These are phyloP conservation scores for Melaleuca alternifolia DNA, from an alignment of 345 rosid species.

Conservation along the genomic window DNA sequence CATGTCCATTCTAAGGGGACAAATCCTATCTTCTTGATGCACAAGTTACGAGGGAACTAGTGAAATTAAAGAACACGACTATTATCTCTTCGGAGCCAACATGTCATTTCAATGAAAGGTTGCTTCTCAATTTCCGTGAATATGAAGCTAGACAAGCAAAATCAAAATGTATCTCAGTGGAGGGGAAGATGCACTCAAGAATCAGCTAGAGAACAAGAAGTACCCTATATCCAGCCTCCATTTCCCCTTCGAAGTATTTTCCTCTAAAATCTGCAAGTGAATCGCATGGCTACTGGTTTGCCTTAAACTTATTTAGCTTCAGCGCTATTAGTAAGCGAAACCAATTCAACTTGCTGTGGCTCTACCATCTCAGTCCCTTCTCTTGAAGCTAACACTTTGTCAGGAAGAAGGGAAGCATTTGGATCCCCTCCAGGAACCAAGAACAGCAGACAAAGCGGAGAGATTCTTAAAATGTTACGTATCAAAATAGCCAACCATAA, in stretches of 20 bases:
- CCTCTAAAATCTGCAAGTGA: not conserved
- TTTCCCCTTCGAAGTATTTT: not conserved
- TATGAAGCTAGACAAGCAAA: not conserved
- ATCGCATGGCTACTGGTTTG: not conserved
- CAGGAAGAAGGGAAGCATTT: constrained; percentile 33
- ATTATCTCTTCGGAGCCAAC: not conserved
- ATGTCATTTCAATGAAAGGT: not conserved
- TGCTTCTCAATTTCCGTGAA: not conserved
- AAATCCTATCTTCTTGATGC: not conserved
- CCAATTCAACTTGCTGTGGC: constrained; percentile 38
- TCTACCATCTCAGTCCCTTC: constrained; percentile 16
- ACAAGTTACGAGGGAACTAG: not conserved
- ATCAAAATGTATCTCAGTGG: not conserved
- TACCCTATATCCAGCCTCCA: not conserved
- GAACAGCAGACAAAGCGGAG: constrained; percentile 47
- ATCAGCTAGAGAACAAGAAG: not conserved
- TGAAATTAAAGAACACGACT: not conserved
- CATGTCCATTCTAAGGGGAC: not conserved
- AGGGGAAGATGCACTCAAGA: not conserved
- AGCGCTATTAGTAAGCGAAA: constrained; percentile 19
- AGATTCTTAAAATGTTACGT: constrained; percentile 44
- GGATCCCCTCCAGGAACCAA: constrained; percentile 51
- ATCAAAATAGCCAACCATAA: constrained; percentile 64
- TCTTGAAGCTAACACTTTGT: constrained; percentile 31
- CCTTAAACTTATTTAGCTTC: not conserved